phyloP scores from a whole-genome alignment of 2,329 filamentous ascomycete species.

The Colletotrichum eleusines region DNA sequence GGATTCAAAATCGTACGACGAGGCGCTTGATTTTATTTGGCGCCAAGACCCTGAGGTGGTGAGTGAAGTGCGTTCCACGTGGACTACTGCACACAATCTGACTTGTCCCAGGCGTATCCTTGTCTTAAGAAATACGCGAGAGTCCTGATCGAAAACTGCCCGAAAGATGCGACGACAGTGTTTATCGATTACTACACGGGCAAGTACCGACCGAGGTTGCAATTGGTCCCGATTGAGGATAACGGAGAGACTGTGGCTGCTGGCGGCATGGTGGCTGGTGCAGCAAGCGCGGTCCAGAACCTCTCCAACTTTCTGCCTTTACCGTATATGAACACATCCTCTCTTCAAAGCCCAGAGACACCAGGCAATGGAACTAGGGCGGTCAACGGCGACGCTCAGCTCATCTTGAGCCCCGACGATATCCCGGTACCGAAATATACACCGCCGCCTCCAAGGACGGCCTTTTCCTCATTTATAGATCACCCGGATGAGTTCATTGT shows the following conservation, averaged over 20 bases:
- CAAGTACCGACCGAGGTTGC: conserved; percentile 79
- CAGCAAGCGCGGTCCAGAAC: conserved; percentile 85
- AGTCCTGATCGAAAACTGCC: conserved; percentile 88
- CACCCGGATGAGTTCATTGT: conserved; percentile 91
- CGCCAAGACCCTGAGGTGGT: conserved; percentile 83
- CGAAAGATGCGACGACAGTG: conserved; percentile 82
- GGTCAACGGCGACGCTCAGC: conserved; percentile 60
- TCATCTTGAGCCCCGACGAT: conserved; percentile 63
- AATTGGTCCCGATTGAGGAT: conserved; percentile 55
- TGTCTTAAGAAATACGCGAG: conserved; percentile 96
- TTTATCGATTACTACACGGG: conserved; percentile 98
- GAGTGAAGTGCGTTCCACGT: conserved; percentile 49
- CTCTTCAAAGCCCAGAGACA: conserved; percentile 65
- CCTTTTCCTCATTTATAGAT: conserved; percentile 97
- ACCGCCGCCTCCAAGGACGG: conserved; percentile 84
- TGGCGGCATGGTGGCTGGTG: conserved; percentile 64
- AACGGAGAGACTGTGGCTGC: conserved; percentile 53
- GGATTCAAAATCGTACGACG: conserved; percentile 89
- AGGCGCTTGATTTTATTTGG: conserved; percentile 93
- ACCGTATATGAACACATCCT: conserved; percentile 82
- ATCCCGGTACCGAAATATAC: conserved; percentile 71
- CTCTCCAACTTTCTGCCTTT: conserved; percentile 85
- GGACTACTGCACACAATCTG: conserved; percentile 44
- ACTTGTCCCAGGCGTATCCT: conserved; percentile 75
- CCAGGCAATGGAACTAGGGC: conserved; percentile 62